These are phyloP conservation scores for Periglandula ipomoeae DNA, from an alignment of 2,329 filamentous ascomycete species.

Conservation along the genomic window DNA sequence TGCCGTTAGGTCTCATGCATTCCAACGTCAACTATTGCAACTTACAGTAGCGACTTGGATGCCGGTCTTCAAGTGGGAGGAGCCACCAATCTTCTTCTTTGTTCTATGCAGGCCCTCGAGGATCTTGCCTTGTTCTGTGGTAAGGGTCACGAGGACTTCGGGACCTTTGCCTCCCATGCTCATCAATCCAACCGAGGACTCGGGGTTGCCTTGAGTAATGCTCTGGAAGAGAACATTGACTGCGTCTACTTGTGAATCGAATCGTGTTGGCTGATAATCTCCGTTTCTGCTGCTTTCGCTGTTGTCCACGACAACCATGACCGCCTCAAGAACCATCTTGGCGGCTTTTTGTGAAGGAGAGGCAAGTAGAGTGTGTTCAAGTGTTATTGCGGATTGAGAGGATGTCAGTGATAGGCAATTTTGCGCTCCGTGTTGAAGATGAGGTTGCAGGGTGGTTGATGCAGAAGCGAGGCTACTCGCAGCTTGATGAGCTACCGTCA, in stretches of 20 bases:
- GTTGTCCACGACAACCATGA: conserved; percentile 99
- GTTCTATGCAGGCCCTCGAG: conserved; percentile 86
- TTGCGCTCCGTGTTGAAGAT: not conserved
- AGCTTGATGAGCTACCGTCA: conserved; percentile 5
- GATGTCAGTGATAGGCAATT: not conserved
- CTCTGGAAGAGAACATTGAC: conserved; percentile 92
- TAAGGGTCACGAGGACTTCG: conserved; percentile 92
- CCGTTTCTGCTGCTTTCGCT: conserved; percentile 98
- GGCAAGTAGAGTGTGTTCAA: not conserved
- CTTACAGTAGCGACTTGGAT: conserved; percentile 92
- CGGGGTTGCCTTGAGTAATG: conserved; percentile 90
- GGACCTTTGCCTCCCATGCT: conserved; percentile 98
- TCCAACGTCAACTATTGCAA: not conserved
- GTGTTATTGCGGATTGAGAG: too few relatives aligned
- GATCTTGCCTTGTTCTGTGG: conserved; percentile 92
- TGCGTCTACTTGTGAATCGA: conserved; percentile 91
- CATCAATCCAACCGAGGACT: conserved; percentile 96
- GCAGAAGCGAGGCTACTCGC: conserved; percentile 5
- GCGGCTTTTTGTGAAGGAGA: conserved; percentile 20
- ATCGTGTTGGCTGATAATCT: conserved; percentile 83
- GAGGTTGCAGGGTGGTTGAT: not conserved
- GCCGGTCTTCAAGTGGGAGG: conserved; percentile 79
- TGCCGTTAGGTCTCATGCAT: conserved; percentile 12
- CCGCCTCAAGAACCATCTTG: conserved; percentile 97
- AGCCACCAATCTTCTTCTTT: conserved; percentile 81